Evolutionary conservation across 176 grass and related monocot genomes (phyloP).

Genomic region (Bromus sterilis): DNA sequence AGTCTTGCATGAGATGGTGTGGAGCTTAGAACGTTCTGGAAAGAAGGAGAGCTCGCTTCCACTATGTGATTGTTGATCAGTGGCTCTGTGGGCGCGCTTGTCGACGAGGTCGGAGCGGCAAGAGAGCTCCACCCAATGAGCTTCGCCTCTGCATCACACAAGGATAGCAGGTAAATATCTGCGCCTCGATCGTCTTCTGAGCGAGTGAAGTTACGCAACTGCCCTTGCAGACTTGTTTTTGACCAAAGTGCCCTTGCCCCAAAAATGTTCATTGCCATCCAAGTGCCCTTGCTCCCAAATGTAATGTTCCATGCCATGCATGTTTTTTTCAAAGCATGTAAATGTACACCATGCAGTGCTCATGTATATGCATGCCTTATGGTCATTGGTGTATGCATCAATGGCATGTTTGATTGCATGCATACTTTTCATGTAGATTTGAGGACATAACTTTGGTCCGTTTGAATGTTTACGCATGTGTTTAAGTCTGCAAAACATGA

Average conservation of each 20-base stretch:
- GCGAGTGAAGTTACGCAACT: neutral
- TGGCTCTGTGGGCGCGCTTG: neutral
- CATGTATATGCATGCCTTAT: too few relatives aligned
- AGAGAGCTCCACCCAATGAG: slow-evolving; percentile 42
- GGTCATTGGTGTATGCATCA: too few relatives aligned
- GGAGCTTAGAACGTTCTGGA: slow-evolving; percentile 7
- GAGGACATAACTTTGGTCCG: too few relatives aligned
- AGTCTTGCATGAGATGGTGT: slow-evolving; percentile 39
- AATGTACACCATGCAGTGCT: too few relatives aligned
- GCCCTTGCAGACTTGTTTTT: neutral
- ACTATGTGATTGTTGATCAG: neutral
- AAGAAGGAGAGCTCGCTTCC: neutral
- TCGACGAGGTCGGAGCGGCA: slow-evolving; percentile 7
- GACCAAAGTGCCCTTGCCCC: neutral
- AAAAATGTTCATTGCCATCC: too few relatives aligned
- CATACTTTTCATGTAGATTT: too few relatives aligned
- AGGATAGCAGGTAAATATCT: slow-evolving; percentile 33
- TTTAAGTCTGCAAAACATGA: too few relatives aligned
- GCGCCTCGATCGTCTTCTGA: neutral
- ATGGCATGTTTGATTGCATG: too few relatives aligned
- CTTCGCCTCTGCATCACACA: slow-evolving; percentile 39
- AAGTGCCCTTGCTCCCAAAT: neutral
- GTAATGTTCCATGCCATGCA: neutral
- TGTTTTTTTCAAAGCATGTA: too few relatives aligned
- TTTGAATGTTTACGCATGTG: too few relatives aligned